phyloP scores from a whole-genome alignment of 2,329 filamentous ascomycete species.

The Sclerotinia trifoliorum region DNA sequence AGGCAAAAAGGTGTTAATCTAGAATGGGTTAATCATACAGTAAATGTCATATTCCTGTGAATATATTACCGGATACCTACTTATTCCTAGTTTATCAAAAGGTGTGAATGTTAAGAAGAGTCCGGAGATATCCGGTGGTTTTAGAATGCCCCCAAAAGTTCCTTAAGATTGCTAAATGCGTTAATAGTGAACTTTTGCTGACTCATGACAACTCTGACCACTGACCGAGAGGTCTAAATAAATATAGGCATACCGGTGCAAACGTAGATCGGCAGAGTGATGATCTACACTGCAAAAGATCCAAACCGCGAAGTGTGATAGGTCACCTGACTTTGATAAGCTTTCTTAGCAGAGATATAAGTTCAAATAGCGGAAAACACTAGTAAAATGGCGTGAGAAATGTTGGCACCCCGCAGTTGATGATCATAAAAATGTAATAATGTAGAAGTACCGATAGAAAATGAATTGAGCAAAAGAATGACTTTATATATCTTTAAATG shows the following conservation, averaged over 20 bases:
- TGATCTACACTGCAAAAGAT: background rate
- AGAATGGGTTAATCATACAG: background rate
- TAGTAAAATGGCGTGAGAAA: background rate
- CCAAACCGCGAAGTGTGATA: background rate
- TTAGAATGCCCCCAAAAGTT: background rate
- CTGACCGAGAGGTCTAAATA: too few species aligned
- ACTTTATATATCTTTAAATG: background rate
- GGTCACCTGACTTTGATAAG: background rate
- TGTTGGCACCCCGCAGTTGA: background rate
- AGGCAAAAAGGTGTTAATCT: accelerated
- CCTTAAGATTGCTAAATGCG: background rate
- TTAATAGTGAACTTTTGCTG: too few species aligned
- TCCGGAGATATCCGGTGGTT: background rate
- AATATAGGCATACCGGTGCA: background rate
- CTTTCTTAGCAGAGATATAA: background rate
- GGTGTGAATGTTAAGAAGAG: background rate
- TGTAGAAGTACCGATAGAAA: background rate
- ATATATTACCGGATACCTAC: background rate
- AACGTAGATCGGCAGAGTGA: background rate
- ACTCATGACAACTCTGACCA: background rate
- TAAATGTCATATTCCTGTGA: background rate
- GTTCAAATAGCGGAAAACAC: background rate
- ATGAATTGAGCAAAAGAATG: background rate
- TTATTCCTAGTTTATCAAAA: background rate
- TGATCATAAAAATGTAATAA: background rate